phyloP scores from a whole-genome alignment of 768 basidiomycete genomes.

The Serendipita sp. region DNA sequence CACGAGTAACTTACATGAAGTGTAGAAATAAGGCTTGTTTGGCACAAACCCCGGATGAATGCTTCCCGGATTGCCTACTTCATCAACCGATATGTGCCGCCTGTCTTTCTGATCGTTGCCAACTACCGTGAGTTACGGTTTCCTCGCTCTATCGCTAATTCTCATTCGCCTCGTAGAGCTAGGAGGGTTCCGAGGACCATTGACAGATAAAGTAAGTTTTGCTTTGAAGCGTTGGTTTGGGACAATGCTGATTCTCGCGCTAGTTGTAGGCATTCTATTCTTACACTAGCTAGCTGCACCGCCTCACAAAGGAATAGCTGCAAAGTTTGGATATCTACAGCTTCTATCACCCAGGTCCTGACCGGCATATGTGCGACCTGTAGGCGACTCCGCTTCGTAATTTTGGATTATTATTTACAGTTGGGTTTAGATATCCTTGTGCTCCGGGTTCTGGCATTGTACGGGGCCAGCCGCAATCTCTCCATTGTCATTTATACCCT shows the following conservation, averaged over 20 bases:
- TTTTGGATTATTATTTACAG: neutral
- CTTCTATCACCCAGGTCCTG: neutral
- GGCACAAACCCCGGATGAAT: neutral
- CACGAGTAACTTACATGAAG: neutral
- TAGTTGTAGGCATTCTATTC: constrained; percentile 1
- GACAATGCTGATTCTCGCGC: neutral
- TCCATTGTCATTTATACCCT: neutral
- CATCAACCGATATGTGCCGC: constrained; percentile 4
- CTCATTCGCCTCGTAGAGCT: neutral
- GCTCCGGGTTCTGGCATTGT: neutral
- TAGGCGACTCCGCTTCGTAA: neutral
- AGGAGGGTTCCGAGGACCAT: neutral
- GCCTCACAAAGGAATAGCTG: neutral
- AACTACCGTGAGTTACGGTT: neutral
- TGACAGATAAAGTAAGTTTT: neutral
- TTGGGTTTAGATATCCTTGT: neutral
- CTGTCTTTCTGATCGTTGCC: neutral
- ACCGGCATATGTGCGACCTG: neutral
- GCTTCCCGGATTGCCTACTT: neutral
- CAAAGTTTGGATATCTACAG: neutral
- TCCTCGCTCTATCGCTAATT: too few species aligned
- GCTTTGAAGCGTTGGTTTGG: neutral
- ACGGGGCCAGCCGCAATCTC: neutral
- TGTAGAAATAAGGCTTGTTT: neutral
- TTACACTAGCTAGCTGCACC: neutral